Conservation (phyloP, 2,329 filamentous ascomycete species). For the Achaetomium macrosporum region DNA sequence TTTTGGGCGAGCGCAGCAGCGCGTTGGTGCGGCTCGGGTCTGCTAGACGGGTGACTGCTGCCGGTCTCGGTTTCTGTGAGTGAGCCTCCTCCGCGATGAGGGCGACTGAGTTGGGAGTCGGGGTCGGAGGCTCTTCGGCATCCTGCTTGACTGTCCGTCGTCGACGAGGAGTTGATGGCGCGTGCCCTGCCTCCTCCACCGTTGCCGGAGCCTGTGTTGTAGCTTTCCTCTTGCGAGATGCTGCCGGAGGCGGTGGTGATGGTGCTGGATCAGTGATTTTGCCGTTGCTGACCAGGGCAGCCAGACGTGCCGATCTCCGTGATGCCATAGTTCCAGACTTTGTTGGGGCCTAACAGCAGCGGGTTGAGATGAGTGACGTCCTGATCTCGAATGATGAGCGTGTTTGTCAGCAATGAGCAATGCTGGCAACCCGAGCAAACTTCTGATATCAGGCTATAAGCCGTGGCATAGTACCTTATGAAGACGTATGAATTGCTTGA, state of each 20-base stretch:
- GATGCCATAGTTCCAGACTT: slow-evolving; percentile 25
- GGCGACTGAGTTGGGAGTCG: slow-evolving; percentile 40
- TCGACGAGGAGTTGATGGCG: slow-evolving; percentile 22
- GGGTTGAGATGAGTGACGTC: no score
- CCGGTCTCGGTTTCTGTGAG: slow-evolving; percentile 36
- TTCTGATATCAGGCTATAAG: no score
- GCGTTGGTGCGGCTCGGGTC: slow-evolving; percentile 63
- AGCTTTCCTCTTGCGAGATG: slow-evolving; percentile 29
- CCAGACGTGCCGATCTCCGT: slow-evolving; percentile 37
- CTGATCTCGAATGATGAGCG: no score
- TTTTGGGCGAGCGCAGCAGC: slow-evolving; percentile 63
- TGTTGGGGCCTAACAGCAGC: no score
- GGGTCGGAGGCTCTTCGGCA: slow-evolving; percentile 38
- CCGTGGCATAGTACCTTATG: no score
- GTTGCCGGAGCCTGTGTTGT: slow-evolving; percentile 10
- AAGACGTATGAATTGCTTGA: no score
- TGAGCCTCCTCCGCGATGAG: slow-evolving; percentile 32
- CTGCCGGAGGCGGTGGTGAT: slow-evolving; percentile 10
- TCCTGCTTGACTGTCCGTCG: slow-evolving; percentile 26
- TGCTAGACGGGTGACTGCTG: slow-evolving; percentile 49
- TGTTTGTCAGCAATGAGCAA: no score
- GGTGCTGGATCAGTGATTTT: slow-evolving; percentile 11
- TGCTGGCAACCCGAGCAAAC: no score
- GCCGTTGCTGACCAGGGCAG: slow-evolving; percentile 24
- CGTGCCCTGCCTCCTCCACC: not conserved